Evolutionary conservation across 441 rosid genomes (phyloP).

Genomic region (Gossypium schwendimanii): DNA sequence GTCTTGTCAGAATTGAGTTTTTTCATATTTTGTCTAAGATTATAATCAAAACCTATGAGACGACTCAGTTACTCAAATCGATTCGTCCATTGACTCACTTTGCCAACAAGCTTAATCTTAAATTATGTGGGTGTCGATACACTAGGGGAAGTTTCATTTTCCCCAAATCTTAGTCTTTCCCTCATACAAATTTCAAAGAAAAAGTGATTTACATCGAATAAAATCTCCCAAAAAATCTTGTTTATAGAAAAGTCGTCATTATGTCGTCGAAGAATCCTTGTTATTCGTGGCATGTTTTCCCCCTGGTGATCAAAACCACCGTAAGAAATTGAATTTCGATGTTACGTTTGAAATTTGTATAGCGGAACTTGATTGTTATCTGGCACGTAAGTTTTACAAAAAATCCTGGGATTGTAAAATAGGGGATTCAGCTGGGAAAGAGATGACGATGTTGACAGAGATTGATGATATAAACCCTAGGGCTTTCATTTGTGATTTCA

Average conservation of each 20-base stretch:
- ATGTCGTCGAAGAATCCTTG: conserved; percentile 56
- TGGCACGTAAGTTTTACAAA: conserved; percentile 56
- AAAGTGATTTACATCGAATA: conserved; percentile 63
- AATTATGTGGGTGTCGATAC: conserved; percentile 57
- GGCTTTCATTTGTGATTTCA: conserved; percentile 68
- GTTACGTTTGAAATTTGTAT: conserved; percentile 77
- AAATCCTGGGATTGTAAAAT: conserved; percentile 34
- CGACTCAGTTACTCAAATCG: conserved; percentile 84
- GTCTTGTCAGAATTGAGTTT: conserved; percentile 88
- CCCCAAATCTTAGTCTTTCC: conserved; percentile 77
- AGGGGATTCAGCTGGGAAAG: conserved; percentile 56
- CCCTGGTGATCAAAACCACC: conserved; percentile 31
- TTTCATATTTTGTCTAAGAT: conserved; percentile 80
- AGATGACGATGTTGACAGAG: conserved; percentile 73
- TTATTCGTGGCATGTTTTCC: conserved; percentile 88
- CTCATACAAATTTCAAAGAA: conserved; percentile 74
- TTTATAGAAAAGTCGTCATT: conserved; percentile 63
- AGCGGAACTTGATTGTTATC: conserved; percentile 74
- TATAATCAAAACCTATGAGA: conserved; percentile 96
- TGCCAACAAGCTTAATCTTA: conserved; percentile 55
- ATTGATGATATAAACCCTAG: conserved; percentile 55
- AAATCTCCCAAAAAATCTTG: conserved; percentile 45
- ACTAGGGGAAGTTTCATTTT: conserved; percentile 86
- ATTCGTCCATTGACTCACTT: conserved; percentile 61
- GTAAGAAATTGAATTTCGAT: not conserved